These are phyloP conservation scores for Colletotrichum lupini DNA, from an alignment of 2,329 filamentous ascomycete genomes.

Conservation along the genomic window DNA sequence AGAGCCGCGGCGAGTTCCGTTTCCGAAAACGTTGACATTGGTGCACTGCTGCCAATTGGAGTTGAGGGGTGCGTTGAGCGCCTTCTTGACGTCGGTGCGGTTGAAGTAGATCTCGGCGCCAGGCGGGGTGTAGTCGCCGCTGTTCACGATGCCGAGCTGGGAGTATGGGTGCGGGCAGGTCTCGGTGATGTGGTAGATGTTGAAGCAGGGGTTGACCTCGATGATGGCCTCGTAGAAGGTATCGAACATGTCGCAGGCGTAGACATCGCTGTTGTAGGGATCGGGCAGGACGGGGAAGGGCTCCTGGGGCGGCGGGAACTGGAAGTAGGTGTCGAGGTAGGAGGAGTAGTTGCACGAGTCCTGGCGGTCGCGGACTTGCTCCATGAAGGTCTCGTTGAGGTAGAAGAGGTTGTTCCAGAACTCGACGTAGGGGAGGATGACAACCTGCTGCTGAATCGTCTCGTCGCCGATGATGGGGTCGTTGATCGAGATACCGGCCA, in stretches of 20 bases:
- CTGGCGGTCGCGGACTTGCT: slow-evolving; percentile 62
- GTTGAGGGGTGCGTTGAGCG: slow-evolving; percentile 70
- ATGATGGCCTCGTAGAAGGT: slow-evolving; percentile 65
- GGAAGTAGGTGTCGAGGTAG: slow-evolving; percentile 70
- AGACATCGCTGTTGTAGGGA: slow-evolving; percentile 47
- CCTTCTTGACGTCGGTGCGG: slow-evolving; percentile 74
- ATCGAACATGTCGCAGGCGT: slow-evolving; percentile 66
- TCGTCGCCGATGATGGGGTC: slow-evolving; percentile 74
- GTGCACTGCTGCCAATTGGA: slow-evolving; percentile 42
- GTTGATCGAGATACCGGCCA: slow-evolving; percentile 77
- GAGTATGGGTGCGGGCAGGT: slow-evolving; percentile 79
- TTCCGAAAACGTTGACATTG: slow-evolving; percentile 40
- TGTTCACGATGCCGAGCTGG: slow-evolving; percentile 76
- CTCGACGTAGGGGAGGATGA: slow-evolving; percentile 69
- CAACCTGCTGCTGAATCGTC: slow-evolving; percentile 54
- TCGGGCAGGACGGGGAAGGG: slow-evolving; percentile 63
- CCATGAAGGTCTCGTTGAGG: slow-evolving; percentile 69
- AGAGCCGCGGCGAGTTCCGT: slow-evolving; percentile 18
- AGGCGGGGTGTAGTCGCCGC: slow-evolving; percentile 69
- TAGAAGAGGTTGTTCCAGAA: slow-evolving; percentile 70
- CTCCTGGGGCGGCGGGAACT: slow-evolving; percentile 73
- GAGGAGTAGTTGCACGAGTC: slow-evolving; percentile 72
- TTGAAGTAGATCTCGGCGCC: slow-evolving; percentile 77
- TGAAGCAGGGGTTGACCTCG: slow-evolving; percentile 80
- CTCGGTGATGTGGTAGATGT: slow-evolving; percentile 80